Evolutionary conservation across 2,329 filamentous ascomycete species (phyloP).

Genomic region (Trichophyton mentagrophytes): DNA sequence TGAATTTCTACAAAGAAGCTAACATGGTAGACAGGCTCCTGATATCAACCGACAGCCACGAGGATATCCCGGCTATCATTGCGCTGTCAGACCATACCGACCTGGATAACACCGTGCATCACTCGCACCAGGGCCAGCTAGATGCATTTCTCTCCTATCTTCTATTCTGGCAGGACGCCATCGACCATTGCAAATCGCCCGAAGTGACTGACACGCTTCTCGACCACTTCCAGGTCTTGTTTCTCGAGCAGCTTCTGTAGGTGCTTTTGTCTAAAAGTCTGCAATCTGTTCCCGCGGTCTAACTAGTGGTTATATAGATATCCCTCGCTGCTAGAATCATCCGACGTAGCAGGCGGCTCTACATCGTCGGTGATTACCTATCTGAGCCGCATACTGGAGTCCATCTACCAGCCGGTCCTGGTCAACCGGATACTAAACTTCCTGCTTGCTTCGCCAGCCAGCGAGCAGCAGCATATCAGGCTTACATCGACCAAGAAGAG

Average conservation of each 20-base stretch:
- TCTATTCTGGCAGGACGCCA: conserved; percentile 93
- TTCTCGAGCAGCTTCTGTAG: conserved; percentile 83
- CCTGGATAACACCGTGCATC: conserved; percentile 61
- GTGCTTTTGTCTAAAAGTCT: conserved; percentile 20
- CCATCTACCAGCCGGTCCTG: conserved; percentile 83
- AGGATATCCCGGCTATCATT: conserved; percentile 64
- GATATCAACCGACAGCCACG: conserved; percentile 61
- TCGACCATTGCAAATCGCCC: conserved; percentile 84
- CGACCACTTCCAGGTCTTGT: conserved; percentile 94
- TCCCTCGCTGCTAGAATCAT: conserved; percentile 88
- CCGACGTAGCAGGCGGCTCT: conserved; percentile 90
- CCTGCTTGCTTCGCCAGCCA: conserved; percentile 60
- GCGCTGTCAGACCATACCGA: conserved; percentile 77
- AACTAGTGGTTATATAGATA: conserved; percentile 45
- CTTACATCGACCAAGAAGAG: conserved; percentile 47
- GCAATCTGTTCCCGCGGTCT: no score
- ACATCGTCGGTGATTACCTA: conserved; percentile 94
- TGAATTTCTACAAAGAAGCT: not conserved
- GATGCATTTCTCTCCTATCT: conserved; percentile 90
- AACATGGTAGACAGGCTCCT: conserved; percentile 47
- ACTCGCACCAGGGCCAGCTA: conserved; percentile 69
- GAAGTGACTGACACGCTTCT: conserved; percentile 88
- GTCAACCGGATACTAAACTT: conserved; percentile 90
- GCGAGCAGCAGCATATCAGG: conserved; percentile 23
- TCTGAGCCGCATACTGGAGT: conserved; percentile 76